A percentile compares a stretch with the other conserved stretches of the same genome.
phyloP scores from a whole-genome alignment of 1,284 basidiomycete genomes.

The Fomitiporia mediterranea region DNA sequence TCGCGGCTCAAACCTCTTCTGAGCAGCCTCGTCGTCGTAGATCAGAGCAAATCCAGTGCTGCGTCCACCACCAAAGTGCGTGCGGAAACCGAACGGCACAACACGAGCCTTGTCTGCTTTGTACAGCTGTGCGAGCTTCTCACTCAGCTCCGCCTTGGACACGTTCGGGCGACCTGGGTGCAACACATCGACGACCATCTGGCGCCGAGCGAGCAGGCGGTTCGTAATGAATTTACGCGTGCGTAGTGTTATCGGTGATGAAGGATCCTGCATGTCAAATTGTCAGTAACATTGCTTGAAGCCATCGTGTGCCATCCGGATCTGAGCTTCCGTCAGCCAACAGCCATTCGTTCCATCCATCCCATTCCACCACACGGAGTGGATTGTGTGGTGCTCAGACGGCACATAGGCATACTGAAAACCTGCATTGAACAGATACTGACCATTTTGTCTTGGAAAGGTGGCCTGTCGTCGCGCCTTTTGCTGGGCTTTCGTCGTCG shows the following conservation, averaged over 20 bases:
- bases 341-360: neutral
- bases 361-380: neutral
- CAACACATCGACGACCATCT: slow-evolving; percentile 92
- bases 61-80: slow-evolving; percentile 97
- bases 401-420: neutral
- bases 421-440: neutral
- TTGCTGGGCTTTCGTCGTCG: slow-evolving; percentile 4
- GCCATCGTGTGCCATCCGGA: neutral
- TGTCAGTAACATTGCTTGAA: neutral
- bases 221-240: slow-evolving; percentile 99
- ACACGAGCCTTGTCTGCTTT: slow-evolving; percentile 76
- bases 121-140: slow-evolving; percentile 84
- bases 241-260: slow-evolving; percentile 93
- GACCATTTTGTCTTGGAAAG: slow-evolving; percentile 14
- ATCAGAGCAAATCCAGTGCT: slow-evolving; percentile 97
- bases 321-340: neutral
- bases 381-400: neutral
- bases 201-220: slow-evolving; percentile 90
- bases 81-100: slow-evolving; percentile 79
- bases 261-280: slow-evolving; percentile 46
- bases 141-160: slow-evolving; percentile 87
- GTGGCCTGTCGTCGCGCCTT: slow-evolving; percentile 4
- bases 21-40: slow-evolving; percentile 93
- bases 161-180: slow-evolving; percentile 96
- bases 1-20: slow-evolving; percentile 97